Evolutionary conservation across 108 stramenopile genomes (phyloP).

Genomic region (Nitzschia palea): DNA sequence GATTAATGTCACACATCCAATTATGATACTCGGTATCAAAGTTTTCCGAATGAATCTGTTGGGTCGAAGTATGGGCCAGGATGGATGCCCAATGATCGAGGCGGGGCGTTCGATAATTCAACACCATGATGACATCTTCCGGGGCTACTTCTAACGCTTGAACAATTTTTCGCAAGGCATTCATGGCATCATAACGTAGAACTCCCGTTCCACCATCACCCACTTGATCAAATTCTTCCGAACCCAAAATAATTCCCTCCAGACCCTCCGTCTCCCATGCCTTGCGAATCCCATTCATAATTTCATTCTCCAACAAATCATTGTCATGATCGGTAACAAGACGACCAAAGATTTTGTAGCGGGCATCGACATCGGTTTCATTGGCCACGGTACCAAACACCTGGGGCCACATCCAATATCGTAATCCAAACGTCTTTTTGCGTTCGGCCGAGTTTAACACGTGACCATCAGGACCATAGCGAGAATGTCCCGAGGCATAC

Average conservation of each 20-base stretch:
- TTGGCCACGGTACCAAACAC: neutral
- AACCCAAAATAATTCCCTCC: slow-evolving; percentile 22
- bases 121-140: slow-evolving; percentile 25
- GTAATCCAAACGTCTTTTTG: neutral
- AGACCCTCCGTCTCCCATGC: slow-evolving; percentile 7
- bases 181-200: neutral
- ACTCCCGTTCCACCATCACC: neutral
- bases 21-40: neutral
- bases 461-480: neutral
- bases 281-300: slow-evolving; percentile 17
- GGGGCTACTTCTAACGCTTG: neutral
- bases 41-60: neutral
- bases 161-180: slow-evolving; percentile 19
- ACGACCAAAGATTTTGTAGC: slow-evolving; percentile 21
- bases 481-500: slow-evolving; percentile 1
- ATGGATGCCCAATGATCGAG: slow-evolving; percentile 35
- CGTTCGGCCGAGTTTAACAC: neutral
- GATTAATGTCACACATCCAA: slow-evolving; percentile 10
- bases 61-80: neutral
- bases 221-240: slow-evolving; percentile 34
- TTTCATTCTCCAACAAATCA: slow-evolving; percentile 8
- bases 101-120: slow-evolving; percentile 39
- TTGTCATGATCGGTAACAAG: slow-evolving; percentile 10
- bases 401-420: slow-evolving; percentile 12
- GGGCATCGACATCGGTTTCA: neutral